Conservation (phyloP, 164 flowering plant genomes). For the Akebia trifoliata region DNA sequence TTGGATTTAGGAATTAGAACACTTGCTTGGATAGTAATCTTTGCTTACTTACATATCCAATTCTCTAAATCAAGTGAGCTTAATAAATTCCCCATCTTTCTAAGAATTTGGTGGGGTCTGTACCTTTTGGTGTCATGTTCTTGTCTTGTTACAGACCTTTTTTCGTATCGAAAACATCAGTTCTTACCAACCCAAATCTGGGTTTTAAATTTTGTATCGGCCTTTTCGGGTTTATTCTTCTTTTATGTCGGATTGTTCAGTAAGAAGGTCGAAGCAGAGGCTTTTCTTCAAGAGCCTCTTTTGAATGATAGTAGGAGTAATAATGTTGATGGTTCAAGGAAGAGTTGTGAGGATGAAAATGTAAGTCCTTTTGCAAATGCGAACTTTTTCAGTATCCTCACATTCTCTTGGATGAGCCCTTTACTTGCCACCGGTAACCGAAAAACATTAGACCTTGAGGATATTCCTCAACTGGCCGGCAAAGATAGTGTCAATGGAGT, state of each 20-base stretch:
- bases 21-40: slow-evolving; percentile 46
- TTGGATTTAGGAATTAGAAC: slow-evolving; percentile 43
- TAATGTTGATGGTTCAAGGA: slow-evolving; percentile 18
- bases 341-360: slow-evolving; percentile 27
- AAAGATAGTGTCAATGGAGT: slow-evolving; percentile 41
- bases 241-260: slow-evolving; percentile 42
- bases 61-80: slow-evolving; percentile 21
- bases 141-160: slow-evolving; percentile 37
- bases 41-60: slow-evolving; percentile 33
- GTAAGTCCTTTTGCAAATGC: slow-evolving; percentile 51
- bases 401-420: slow-evolving; percentile 64
- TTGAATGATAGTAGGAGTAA: slow-evolving; percentile 33
- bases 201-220: slow-evolving; percentile 43
- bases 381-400: slow-evolving; percentile 36
- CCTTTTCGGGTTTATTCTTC: slow-evolving; percentile 38
- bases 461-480: slow-evolving; percentile 55
- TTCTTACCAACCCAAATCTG: slow-evolving; percentile 21
- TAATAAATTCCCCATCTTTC: slow-evolving; percentile 34
- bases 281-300: slow-evolving; percentile 49
- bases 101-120: slow-evolving; percentile 58
- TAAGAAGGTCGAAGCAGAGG: slow-evolving; percentile 23
- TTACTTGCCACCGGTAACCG: slow-evolving; percentile 45
- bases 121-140: slow-evolving; percentile 41
- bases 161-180: slow-evolving; percentile 20
- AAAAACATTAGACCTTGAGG: slow-evolving; percentile 57